Base-by-base conservation (phyloP, 495 filamentous ascomycete genomes). In the Barbatosphaeria neglecta region DNA sequence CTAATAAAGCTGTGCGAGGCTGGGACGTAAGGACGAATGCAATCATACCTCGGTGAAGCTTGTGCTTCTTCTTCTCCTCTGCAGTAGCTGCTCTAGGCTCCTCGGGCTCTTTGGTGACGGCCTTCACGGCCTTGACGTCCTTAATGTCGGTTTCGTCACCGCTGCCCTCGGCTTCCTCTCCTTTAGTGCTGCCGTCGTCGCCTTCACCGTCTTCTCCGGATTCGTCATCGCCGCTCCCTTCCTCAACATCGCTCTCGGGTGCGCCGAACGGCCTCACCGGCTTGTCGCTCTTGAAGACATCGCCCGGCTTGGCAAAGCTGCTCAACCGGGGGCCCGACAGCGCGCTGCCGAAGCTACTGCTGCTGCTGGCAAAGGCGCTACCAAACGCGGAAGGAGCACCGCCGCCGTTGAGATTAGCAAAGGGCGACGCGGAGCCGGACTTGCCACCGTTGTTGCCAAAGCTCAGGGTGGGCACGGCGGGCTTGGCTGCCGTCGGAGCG, bases 191-290 rank as follows among this genome's bases (percentile, higher is more conserved):
- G n/a, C n/a, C n/a, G 1, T 59, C 64, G 28, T 50, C 63, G 20
- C 61, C 62, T 16, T 75, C 75, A 1, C 81, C 74, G 10, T 61
- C 43, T 1, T 50, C 58, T 0, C 50, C 52, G 16, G 28, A 45
- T 16, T 55, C 59, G 8, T 49, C 22, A 8, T 51, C 60, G 18
- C 47, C 59, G 24, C 46, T 56, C 10, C 61, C 66, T 4, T 76
- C 76, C 16, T 82, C 77, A 4, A 66, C 70, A n/a, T 83, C 79
- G 28, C 75, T 75, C 31, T 76, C 77, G 7, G 79, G 74, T 8
- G 83, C 82, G 9, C 88, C 87, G 53, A 94, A 85, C 0, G 84
- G 67, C 62, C 74, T 84, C 6, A 75, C 67, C 27, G 81, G 75
- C 58, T 80, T 78, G 25, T 67, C 74, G 39, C 66, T 65, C 51